Base-by-base conservation (phyloP, 2,329 filamentous ascomycete species). In the Leptosphaerulina australis region DNA sequence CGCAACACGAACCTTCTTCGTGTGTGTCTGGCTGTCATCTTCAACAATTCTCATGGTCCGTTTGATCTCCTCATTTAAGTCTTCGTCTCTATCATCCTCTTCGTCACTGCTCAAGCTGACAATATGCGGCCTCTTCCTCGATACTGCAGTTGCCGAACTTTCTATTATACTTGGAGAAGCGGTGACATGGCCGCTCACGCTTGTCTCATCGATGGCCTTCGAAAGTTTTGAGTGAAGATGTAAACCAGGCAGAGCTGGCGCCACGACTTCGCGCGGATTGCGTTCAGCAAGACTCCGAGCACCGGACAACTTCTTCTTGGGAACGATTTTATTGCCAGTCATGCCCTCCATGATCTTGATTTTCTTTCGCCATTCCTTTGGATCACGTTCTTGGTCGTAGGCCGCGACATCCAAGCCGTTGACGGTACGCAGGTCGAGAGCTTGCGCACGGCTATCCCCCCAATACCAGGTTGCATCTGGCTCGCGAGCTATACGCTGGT, bases 361-460 rank as follows among this genome's bases (percentile, higher is more conserved):
- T 21, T 76, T 72, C 3, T 74, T 74, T 12, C 76, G 73, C 75
- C 77, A 81, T 51, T 74, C 74, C 37, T 72, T 73, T 0, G 76
- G 67, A 49, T 81, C 71, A 6, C 79, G 74, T 6, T 74, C 65
- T 0, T 69, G 71, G 43, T 80, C 77, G 30, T 74, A 76, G 15
- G 70, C 68, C 0, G 79, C 75, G 4, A 82, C 77, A 22, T 81
- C 79, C 1, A 77, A 60, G 1, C 79, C 80, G 52, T 84, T 85
- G 28, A 85, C 66, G 3, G 77, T 77, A 21, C 78, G 77, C 5
- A 86, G 60, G 21, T 81, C 81, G 0, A 86, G 74, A 0, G 81
- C 79, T 37, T 85, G 79, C 0, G 78, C 77, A 1, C 83, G 76
- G 17, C 74, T 74, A 43, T 86, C 82, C 0, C 76, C 81, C 78